phyloP scores from a whole-genome alignment of 1,284 basidiomycete species.

The Neonothopanus nambi region DNA sequence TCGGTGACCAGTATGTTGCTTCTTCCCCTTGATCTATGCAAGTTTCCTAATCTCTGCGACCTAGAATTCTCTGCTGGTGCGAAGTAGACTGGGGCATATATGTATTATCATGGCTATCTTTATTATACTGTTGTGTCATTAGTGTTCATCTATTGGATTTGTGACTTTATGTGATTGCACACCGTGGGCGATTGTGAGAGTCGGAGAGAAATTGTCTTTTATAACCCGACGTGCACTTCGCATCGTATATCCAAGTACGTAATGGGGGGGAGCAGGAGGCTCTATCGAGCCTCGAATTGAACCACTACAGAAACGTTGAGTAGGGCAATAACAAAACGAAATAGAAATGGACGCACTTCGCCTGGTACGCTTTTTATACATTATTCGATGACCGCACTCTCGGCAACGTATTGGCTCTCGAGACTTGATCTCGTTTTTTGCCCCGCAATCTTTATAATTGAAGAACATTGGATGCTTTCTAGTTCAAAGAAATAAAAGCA shows the following conservation, averaged over 20 bases:
- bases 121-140: constrained; percentile 10
- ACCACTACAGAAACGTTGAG: constrained; percentile 57
- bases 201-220: background rate
- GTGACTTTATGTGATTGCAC: background rate
- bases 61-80: constrained; percentile 15
- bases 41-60: background rate
- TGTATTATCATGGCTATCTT: constrained; percentile 6
- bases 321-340: constrained; percentile 10
- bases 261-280: background rate
- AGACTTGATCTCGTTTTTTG: constrained; percentile 91
- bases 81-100: constrained; percentile 1
- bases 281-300: constrained; percentile 82
- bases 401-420: constrained; percentile 94
- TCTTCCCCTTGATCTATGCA: background rate
- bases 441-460: constrained; percentile 86
- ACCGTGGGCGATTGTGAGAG: background rate
- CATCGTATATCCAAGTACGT: background rate
- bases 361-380: constrained; percentile 98
- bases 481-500: background rate
- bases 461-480: background rate
- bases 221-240: background rate
- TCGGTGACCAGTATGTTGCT: constrained; percentile 13
- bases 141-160: constrained; percentile 5
- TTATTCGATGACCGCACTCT: constrained; percentile 97
- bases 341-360: constrained; percentile 71